A percentile compares a stretch with the other conserved stretches of the same genome.
phyloP scores from a whole-genome alignment of 331 rosid genomes.

The Pyrus hybrid region DNA sequence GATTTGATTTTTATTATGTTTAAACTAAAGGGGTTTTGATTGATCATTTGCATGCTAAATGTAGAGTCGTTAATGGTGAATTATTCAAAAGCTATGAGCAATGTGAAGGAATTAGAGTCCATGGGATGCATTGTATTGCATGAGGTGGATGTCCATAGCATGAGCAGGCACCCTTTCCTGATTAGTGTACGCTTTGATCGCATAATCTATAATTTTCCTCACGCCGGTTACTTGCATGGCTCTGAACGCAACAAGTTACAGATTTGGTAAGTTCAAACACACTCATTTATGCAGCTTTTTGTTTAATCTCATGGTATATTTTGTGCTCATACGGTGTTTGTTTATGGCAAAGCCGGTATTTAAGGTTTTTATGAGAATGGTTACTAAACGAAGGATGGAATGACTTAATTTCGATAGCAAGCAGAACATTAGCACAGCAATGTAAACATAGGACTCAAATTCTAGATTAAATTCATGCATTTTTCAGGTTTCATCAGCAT shows the following conservation, averaged over 20 bases:
- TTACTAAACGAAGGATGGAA: not conserved
- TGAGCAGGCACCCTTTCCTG: conserved; percentile 4
- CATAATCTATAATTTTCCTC: conserved; percentile 27
- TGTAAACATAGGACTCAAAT: not conserved
- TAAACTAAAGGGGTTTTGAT: not conserved
- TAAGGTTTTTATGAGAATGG: not conserved
- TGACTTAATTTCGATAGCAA: not conserved
- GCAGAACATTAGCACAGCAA: not conserved
- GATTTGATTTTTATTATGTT: not conserved
- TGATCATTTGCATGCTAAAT: not conserved
- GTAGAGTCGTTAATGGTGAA: not conserved
- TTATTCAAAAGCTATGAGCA: not conserved
- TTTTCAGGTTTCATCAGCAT: conserved; percentile 15
- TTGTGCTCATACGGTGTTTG: not conserved
- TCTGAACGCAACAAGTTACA: not conserved
- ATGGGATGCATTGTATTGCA: not conserved
- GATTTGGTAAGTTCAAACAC: conserved; percentile 10
- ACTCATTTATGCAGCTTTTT: not conserved
- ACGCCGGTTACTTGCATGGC: conserved; percentile 15
- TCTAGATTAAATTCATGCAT: not conserved
- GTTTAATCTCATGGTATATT: not conserved
- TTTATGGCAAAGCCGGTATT: not conserved
- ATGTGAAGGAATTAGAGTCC: not conserved
- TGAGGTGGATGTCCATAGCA: conserved; percentile 12
- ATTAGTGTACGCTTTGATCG: not conserved